A percentile compares a stretch with the other conserved stretches of the same genome.
Evolutionary conservation across 2,329 filamentous ascomycete genomes (phyloP).

Genomic region (Cercospora beticola): DNA sequence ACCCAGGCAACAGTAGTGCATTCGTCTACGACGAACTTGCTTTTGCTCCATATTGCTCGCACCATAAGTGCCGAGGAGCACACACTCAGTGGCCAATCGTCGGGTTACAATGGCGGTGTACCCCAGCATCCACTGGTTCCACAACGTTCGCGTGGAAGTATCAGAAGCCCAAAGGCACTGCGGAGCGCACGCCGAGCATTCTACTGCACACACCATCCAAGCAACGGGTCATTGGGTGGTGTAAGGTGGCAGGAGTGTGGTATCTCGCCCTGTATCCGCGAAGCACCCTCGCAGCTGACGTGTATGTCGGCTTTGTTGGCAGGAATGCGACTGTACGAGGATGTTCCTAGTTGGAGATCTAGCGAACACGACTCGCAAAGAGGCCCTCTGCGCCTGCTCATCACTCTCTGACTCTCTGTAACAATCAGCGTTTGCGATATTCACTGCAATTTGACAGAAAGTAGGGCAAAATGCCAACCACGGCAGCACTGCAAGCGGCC

Average conservation of each 20-base stretch:
- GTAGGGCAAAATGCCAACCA: slow-evolving; percentile 10
- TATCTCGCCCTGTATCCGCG: slow-evolving; percentile 1
- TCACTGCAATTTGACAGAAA: not conserved
- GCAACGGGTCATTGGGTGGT: not conserved
- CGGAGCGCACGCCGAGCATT: slow-evolving; percentile 6
- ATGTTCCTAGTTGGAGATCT: slow-evolving; percentile 12
- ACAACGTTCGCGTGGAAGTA: slow-evolving; percentile 19
- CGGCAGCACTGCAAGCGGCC: slow-evolving; percentile 18
- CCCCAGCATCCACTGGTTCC: slow-evolving; percentile 14
- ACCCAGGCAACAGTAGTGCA: not conserved
- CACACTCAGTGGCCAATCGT: not conserved
- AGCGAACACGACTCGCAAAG: slow-evolving; percentile 2
- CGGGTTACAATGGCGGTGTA: slow-evolving; percentile 10
- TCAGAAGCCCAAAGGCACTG: slow-evolving; percentile 5
- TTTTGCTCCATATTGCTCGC: not conserved
- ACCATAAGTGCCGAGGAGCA: not conserved
- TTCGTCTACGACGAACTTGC: not conserved
- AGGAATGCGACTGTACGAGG: slow-evolving; percentile 17
- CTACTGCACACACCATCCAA: slow-evolving; percentile 1
- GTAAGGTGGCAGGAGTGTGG: slow-evolving; percentile 12
- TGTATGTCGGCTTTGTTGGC: slow-evolving; percentile 19
- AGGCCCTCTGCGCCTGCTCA: not conserved
- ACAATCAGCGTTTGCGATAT: not conserved
- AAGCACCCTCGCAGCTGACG: slow-evolving; percentile 14
- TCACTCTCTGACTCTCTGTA: not conserved